Percentiles rank a stretch among this genome's conserved stretches.
Conservation (phyloP, 2,329 filamentous ascomycete species). For the Cytospora leucostoma region DNA sequence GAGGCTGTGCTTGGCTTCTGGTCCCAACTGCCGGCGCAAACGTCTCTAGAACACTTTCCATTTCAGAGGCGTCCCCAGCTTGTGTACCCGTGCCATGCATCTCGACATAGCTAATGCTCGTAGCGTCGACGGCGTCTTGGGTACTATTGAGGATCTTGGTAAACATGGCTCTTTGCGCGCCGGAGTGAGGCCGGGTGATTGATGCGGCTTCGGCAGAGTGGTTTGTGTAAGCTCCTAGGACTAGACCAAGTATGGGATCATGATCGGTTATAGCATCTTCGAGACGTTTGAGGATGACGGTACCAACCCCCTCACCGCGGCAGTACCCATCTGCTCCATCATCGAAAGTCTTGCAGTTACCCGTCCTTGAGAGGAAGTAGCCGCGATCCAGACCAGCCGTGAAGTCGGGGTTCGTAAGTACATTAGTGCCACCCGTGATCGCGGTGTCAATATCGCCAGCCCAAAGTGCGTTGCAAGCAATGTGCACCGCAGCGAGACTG, state of each 20-base stretch:
- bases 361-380: constrained; percentile 57
- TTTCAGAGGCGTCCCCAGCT: constrained; percentile 79
- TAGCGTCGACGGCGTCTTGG: constrained; percentile 71
- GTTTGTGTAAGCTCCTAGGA: constrained; percentile 56
- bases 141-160: constrained; percentile 61
- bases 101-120: constrained; percentile 79
- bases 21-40: constrained; percentile 51
- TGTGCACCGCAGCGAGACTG: constrained; percentile 42
- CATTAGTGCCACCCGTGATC: constrained; percentile 62
- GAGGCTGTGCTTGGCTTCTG: constrained; percentile 42
- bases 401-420: constrained; percentile 66
- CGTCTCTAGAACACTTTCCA: constrained; percentile 68
- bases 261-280: constrained; percentile 48
- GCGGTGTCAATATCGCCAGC: constrained; percentile 64
- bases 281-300: constrained; percentile 51
- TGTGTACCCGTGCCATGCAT: constrained; percentile 87
- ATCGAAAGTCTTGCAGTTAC: constrained; percentile 39
- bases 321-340: constrained; percentile 50
- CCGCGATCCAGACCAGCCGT: constrained; percentile 63
- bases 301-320: constrained; percentile 49
- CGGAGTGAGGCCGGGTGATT: constrained; percentile 66
- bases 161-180: constrained; percentile 72
- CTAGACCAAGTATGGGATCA: constrained; percentile 40
- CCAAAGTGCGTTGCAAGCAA: constrained; percentile 55
- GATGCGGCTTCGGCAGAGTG: constrained; percentile 63